Evolutionary conservation across 768 basidiomycete species (phyloP), one percentile per base, ranked within the genome.

Genomic region (Phlegmacium glaucopus): DNA sequence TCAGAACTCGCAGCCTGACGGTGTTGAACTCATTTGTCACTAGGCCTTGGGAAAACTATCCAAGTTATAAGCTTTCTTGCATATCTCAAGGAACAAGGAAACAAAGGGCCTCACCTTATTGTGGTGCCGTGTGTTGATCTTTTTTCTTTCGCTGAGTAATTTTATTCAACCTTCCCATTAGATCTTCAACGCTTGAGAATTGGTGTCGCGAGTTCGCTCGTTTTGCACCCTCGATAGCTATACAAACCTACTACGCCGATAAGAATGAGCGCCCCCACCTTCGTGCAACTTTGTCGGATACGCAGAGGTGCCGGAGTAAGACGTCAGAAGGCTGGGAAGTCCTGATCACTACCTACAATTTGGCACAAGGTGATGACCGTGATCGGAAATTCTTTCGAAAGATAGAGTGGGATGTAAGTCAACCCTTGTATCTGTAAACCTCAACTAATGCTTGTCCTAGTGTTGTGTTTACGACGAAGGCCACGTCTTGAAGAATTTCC

Each of bases 51-150:
- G 22, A 99, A 99, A 75, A 99, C 96, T 2, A 89, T 95, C 32
- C 96, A 99, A 70, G 96, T 99, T 45, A 99, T 99, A 64, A 89
- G 94, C 45, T 96, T 99, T 72, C 80, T 98, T 51, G 90, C 94
- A 4, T 78, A 89, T 57, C 75, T 98, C 42, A 90, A 89, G 62
- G 89, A 92, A 57, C 77, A 72, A 41, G 88, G 87, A 13, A 77
- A 75, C 44, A 76, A 74, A 45, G 95, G 94, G 0, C 94, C 94
- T 11, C 93, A 97, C 69, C 81, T 98, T 25, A 77, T 99, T 42
- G 83, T 98, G 55, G 96, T 99, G 9, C 96, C 96, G 86, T 97
- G 69, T 56, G 93, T 82, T 34, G 9, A 25, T 34, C 38, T 16
- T 3, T 37, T 15, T 37, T 9, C 22, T 17, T 17, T 35, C 36